Evolutionary conservation across 164 flowering plant genomes (phyloP), one percentile per base, ranked within the genome.

Genomic region (Piper longum): DNA sequence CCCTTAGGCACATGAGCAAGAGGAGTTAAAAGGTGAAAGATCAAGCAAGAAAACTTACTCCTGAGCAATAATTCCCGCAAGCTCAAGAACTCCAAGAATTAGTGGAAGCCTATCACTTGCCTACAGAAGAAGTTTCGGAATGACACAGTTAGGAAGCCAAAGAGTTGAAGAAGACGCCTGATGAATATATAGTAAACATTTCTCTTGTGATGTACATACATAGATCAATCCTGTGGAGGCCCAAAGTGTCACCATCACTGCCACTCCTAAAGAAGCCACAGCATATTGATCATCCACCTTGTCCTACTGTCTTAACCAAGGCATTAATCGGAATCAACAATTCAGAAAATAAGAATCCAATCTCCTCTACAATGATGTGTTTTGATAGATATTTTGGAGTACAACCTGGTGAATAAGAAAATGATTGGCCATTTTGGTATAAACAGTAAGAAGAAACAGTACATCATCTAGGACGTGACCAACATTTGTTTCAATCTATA

Each of bases 281-380:
- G 97, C 98, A 67, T 89, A 89, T 75, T 89, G 89, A 67, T 92
- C 98, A 39, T 92, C 98, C 60, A 92, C 77, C 70, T 93, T 93
- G 52, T 86, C 92, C 98, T 97, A 93, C 98, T 93, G 74, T 48
- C 52, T 14, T 13, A 48, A 48, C 11, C 11, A 9, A 2, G 14
- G 2, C 52, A 48, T 48, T 9, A 48, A 48, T 2, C 4, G 14
- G 0, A 48, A 12, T 48, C 52, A 48, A 48, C 3, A 5, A 9
- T 48, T 14, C 14, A 9, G 14, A 48, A 48, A 12, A 2, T 48
- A 12, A 48, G 14, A 48, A 6, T 48, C 14, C 9, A 9, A 12
- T 8, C 52, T 9, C 14, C 14, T 48, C 3, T 48, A 26, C 1
- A 26, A 48, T 14, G 9, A 48, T 2, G 3, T 1, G 14, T 8